Conservation (phyloP, 2,329 filamentous ascomycete genomes). For the Fusarium coffeatum region DNA sequence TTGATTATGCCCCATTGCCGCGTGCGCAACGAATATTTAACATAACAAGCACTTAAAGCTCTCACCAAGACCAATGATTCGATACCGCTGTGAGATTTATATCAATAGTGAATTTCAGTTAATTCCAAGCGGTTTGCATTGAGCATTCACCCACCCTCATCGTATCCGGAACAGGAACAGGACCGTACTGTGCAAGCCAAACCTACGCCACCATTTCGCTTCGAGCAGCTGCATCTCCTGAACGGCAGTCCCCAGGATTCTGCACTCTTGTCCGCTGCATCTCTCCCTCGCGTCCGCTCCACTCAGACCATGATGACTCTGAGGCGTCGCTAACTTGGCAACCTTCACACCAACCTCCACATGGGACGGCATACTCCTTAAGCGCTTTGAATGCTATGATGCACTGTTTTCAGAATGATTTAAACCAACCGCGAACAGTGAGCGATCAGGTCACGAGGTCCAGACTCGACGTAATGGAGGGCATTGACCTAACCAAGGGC, state of each 20-base stretch:
- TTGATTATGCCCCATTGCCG: background rate
- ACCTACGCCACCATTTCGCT: slow-evolving; percentile 11
- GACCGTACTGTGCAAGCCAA: background rate
- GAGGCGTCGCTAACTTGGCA: slow-evolving; percentile 32
- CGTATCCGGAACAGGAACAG: background rate
- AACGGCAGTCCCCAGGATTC: background rate
- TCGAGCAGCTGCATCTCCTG: background rate
- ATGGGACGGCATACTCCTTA: slow-evolving; percentile 6
- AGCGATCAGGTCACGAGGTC: slow-evolving; percentile 28
- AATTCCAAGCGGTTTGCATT: background rate
- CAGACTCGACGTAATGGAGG: slow-evolving; percentile 31
- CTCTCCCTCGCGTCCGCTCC: background rate
- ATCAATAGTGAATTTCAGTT: background rate
- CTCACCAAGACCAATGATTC: background rate
- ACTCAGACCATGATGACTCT: slow-evolving; percentile 30
- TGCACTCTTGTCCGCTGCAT: background rate
- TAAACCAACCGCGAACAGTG: slow-evolving; percentile 18
- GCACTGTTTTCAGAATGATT: slow-evolving; percentile 33
- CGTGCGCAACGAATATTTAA: background rate
- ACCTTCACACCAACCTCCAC: background rate
- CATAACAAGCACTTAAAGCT: background rate
- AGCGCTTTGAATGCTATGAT: background rate
- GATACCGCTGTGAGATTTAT: background rate
- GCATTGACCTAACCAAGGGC: slow-evolving; percentile 13
- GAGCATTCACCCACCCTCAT: background rate